Conservation (phyloP, 805 yeast species). For the Kuraishia borneana region DNA sequence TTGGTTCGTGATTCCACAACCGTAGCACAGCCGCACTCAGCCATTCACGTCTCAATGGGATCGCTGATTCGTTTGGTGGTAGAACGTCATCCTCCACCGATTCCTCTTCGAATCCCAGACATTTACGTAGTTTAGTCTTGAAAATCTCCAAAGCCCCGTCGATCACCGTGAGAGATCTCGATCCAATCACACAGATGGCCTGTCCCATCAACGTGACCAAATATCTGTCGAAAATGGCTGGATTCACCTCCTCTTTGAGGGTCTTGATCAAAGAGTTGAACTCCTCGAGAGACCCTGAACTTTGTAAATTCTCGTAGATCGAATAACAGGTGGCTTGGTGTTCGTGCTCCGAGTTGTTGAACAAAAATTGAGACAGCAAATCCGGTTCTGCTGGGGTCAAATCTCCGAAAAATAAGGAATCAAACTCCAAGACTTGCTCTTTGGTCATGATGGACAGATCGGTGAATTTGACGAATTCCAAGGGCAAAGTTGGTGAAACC, state of each 20-base stretch:
- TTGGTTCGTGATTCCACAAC: conserved; percentile 57
- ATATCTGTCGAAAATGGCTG: conserved; percentile 25
- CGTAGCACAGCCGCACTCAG: conserved; percentile 45
- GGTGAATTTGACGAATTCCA: conserved; percentile 37
- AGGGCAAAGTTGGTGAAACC: conserved; percentile 62
- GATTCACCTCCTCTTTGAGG: conserved; percentile 11
- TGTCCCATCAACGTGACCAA: conserved; percentile 56
- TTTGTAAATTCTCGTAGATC: conserved; percentile 20
- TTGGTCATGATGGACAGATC: conserved; percentile 27
- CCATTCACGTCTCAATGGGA: conserved; percentile 23
- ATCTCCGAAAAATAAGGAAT: conserved; percentile 20
- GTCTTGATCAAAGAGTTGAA: conserved; percentile 14
- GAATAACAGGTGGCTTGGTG: conserved; percentile 19
- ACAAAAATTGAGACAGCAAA: conserved; percentile 19
- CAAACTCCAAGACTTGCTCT: conserved; percentile 25
- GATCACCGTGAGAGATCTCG: conserved; percentile 76
- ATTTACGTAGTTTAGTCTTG: conserved; percentile 14
- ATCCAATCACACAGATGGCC: conserved; percentile 70
- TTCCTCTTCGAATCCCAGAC: conserved; percentile 11
- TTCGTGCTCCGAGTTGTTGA: conserved; percentile 21
- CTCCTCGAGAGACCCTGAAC: conserved; percentile 13
- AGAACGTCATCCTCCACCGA: conserved; percentile 9
- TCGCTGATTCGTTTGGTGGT: conserved; percentile 13
- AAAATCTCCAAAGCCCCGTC: conserved; percentile 28
- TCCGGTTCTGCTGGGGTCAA: conserved; percentile 14